phyloP scores from a whole-genome alignment of 2,329 filamentous ascomycete genomes.

The Clathrospora elynae region DNA sequence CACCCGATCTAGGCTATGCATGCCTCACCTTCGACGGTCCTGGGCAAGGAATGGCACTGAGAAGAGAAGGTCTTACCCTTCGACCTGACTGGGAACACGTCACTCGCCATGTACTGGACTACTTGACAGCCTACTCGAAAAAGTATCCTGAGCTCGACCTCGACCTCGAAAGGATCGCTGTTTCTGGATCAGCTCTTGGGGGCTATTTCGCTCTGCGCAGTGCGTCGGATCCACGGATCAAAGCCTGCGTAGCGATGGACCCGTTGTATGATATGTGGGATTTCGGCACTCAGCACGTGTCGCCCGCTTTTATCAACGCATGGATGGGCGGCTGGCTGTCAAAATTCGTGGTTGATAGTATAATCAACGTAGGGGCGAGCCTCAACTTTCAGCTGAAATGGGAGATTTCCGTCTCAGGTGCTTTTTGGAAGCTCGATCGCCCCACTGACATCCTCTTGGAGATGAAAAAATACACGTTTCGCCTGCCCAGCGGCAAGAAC shows the following conservation, averaged over 20 bases:
- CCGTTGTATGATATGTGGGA: constrained; percentile 46
- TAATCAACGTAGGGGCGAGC: not conserved
- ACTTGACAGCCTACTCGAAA: not conserved
- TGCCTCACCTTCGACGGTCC: constrained; percentile 55
- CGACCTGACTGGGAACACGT: constrained; percentile 36
- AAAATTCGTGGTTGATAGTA: no score
- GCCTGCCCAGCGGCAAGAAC: no score
- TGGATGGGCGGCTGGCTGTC: constrained; percentile 12
- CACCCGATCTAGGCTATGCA: constrained; percentile 47
- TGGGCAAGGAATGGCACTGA: constrained; percentile 51
- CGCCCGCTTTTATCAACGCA: constrained; percentile 5
- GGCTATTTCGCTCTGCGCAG: constrained; percentile 56
- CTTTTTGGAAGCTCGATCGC: not conserved
- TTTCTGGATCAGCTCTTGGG: constrained; percentile 51
- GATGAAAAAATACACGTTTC: not conserved
- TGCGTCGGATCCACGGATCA: constrained; percentile 51
- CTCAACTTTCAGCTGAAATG: not conserved
- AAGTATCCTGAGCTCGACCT: constrained; percentile 28
- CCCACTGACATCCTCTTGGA: not conserved
- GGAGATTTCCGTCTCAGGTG: not conserved
- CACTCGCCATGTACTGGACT: constrained; percentile 29
- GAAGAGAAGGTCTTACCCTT: constrained; percentile 15
- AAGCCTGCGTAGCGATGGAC: constrained; percentile 52
- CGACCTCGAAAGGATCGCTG: constrained; percentile 47
- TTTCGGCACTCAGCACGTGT: constrained; percentile 12